Conservation (phyloP, 768 basidiomycete genomes). For the Hortiboletus flavorubellus region DNA sequence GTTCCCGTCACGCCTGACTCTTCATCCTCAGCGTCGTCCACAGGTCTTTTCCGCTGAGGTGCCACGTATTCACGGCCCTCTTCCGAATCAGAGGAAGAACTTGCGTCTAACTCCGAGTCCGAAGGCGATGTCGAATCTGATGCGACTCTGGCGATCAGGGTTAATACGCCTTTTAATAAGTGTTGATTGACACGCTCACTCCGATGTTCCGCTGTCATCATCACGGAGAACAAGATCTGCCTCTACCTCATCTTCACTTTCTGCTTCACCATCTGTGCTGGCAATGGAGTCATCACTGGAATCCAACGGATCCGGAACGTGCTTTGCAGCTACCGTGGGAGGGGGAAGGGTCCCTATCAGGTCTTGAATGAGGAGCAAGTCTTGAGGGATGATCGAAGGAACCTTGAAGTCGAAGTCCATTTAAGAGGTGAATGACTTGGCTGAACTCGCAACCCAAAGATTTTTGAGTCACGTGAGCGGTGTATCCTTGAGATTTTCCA, state of each 20-base stretch:
- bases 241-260: slow-evolving; percentile 73
- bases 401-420: slow-evolving; percentile 49
- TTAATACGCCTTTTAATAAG: slow-evolving; percentile 13
- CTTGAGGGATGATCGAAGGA: slow-evolving; percentile 64
- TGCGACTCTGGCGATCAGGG: slow-evolving; percentile 23
- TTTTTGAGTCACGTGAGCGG: slow-evolving; percentile 24
- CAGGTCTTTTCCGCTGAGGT: slow-evolving; percentile 7
- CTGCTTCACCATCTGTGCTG: slow-evolving; percentile 50
- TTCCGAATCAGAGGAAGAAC: slow-evolving; percentile 23
- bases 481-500: neutral
- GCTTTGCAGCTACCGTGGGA: neutral
- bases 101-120: slow-evolving; percentile 28
- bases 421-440: neutral
- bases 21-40: slow-evolving; percentile 47
- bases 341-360: slow-evolving; percentile 43
- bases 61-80: slow-evolving; percentile 6
- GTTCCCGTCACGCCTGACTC: slow-evolving; percentile 40
- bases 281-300: slow-evolving; percentile 46
- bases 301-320: slow-evolving; percentile 2
- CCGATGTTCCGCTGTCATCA: slow-evolving; percentile 31
- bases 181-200: slow-evolving; percentile 17
- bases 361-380: slow-evolving; percentile 70
- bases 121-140: slow-evolving; percentile 40
- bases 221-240: slow-evolving; percentile 51
- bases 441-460: neutral